Conservation (phyloP, 2,329 filamentous ascomycete species). For the Arthrocladium fulminans region DNA sequence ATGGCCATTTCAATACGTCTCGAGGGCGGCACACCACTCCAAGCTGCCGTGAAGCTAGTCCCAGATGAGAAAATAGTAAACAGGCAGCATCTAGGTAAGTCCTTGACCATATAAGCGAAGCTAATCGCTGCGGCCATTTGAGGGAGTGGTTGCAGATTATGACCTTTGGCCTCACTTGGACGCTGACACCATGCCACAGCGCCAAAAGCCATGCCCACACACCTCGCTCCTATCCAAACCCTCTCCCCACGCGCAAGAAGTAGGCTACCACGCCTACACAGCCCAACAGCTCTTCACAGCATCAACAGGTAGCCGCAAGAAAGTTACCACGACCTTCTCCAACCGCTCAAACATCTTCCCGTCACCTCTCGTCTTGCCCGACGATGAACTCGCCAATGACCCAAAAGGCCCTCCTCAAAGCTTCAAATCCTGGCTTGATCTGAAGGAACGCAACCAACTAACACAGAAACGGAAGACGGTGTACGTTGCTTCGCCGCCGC, state of each 20-base stretch:
- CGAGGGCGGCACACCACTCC: too few species aligned
- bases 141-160: too few species aligned
- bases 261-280: background rate
- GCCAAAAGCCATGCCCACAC: background rate
- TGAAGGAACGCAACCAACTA: conserved; percentile 42
- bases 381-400: conserved; percentile 50
- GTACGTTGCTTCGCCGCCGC: conserved; percentile 46
- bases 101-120: too few species aligned
- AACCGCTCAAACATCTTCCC: conserved; percentile 37
- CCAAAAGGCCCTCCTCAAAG: conserved; percentile 45
- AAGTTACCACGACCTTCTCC: background rate
- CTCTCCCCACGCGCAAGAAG: background rate
- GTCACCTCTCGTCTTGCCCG: conserved; percentile 50
- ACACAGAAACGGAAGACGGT: conserved; percentile 40
- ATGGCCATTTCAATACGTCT: too few species aligned
- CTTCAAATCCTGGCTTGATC: conserved; percentile 43
- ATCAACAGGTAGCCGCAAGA: conserved; percentile 8
- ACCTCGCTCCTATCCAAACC: background rate
- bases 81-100: too few species aligned
- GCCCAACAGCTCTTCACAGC: conserved; percentile 4
- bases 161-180: too few species aligned
- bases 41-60: too few species aligned
- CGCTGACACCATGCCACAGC: background rate
- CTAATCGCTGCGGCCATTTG: too few species aligned
- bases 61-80: too few species aligned